Percentiles rank a stretch among this genome's conserved stretches.
phyloP scores from a whole-genome alignment of 345 rosid genomes.

The Geranium rotundifolium region DNA sequence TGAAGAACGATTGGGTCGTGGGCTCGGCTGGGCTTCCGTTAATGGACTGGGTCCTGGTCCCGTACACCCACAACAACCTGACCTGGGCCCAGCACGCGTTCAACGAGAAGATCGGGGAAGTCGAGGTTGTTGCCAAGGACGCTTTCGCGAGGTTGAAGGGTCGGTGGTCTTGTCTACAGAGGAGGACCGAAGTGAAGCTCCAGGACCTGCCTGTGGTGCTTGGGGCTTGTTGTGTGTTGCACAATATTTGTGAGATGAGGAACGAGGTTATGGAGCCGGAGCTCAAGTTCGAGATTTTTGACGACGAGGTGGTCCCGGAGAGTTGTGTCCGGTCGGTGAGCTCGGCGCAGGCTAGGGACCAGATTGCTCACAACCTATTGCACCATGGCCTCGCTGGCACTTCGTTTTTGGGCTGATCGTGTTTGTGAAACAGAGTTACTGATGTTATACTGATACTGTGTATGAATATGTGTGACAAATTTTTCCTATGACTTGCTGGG shows the following conservation, averaged over 20 bases:
- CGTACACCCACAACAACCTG: constrained; percentile 33
- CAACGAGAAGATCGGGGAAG: constrained; percentile 25
- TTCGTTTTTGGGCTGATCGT: too few relatives aligned
- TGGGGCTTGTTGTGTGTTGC: constrained; percentile 47
- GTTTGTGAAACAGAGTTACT: too few relatives aligned
- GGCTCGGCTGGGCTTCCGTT: constrained; percentile 31
- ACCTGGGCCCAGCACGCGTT: constrained; percentile 47
- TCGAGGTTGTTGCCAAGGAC: constrained; percentile 20
- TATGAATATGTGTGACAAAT: too few relatives aligned
- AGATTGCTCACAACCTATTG: constrained; percentile 39
- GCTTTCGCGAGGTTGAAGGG: constrained; percentile 36
- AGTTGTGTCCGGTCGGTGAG: constrained; percentile 18
- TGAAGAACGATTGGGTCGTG: constrained; percentile 28
- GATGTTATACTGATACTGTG: too few relatives aligned
- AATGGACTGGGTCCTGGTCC: constrained; percentile 41
- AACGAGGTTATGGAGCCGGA: constrained; percentile 25
- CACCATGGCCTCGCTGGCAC: constrained; percentile 17
- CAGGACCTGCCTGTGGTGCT: constrained; percentile 45
- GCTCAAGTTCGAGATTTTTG: constrained; percentile 22
- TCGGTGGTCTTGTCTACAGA: constrained; percentile 42
- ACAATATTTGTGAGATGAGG: constrained; percentile 43
- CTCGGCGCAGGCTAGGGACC: constrained; percentile 32
- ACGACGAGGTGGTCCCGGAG: constrained; percentile 30
- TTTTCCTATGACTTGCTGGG: too few relatives aligned
- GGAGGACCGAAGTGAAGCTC: constrained; percentile 33